Base-by-base conservation (phyloP, 345 rosid species). In the Eucalyptus albens region DNA sequence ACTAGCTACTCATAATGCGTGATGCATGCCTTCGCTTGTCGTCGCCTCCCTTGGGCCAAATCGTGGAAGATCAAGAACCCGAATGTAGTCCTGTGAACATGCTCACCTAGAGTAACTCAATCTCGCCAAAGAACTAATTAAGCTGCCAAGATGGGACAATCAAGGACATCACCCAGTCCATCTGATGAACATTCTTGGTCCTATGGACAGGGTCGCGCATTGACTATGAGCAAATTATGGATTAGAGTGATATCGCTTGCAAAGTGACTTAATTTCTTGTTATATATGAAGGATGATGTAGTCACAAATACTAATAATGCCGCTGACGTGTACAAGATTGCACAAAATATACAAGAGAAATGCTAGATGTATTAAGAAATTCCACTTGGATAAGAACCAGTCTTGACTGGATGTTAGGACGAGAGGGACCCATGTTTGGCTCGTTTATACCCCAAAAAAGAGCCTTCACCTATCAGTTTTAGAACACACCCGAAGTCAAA, bases 211-310 rank as follows among this genome's bases (percentile, higher is more conserved):
- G 69, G 16, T 62, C 16, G 9, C 8, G 33, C 69, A 62, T 62
- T 62, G 16, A 62, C 16, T 62, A 62, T 1, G 15, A 62, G 2
- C 17, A 27, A 62, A 62, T 27, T 62, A 13, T 0, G 1, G 69
- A 62, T 62, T 6, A 29, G 22, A 67, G 7, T 69, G 12, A 31
- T 69, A 69, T 69, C 12, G 19, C 2, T 31, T 31, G 42, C 80
- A 69, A 15, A 69, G 22, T 9, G 42, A 17, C 22, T 31, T 69
- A 69, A 69, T 69, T 69, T 31, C 80, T 69, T 31, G 80, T 31
- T 15, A 67, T 67, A 67, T 15, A 67, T 16, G 42, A 16, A 31
- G 80, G 80, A 0, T 16, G 80, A 69, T 69, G 22, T 33, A 31
- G 80, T 31, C 80, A 31, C 80, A 69, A 67, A 69, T 31, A 69